phyloP scores from a whole-genome alignment of 129 eudicot genomes.

The carrot (Daucus carota) region DNA sequence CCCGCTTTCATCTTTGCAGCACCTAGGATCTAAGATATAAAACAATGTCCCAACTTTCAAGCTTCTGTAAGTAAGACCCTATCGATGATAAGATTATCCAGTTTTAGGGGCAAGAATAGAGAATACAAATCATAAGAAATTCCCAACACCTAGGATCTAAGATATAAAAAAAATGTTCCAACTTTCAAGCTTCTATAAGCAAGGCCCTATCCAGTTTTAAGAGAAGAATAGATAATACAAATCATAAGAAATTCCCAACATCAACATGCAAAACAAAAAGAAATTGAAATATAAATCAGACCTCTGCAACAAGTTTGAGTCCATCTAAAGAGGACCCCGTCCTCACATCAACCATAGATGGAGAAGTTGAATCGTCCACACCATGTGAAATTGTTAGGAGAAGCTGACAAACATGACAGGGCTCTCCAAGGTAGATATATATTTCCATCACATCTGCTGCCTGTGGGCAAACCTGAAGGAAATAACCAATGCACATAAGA shows the following conservation, averaged over 20 bases:
- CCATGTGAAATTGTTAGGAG: constrained; percentile 94
- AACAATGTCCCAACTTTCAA: background rate
- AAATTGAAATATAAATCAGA: constrained; percentile 17
- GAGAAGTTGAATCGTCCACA: constrained; percentile 85
- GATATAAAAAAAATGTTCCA: background rate
- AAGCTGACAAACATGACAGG: constrained; percentile 94
- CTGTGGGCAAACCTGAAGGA: constrained; percentile 67
- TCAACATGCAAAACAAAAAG: constrained; percentile 15
- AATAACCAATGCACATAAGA: background rate
- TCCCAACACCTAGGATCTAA: background rate
- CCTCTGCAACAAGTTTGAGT: constrained; percentile 95
- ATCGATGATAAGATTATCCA: background rate
- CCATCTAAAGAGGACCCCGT: constrained; percentile 82
- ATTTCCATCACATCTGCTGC: constrained; percentile 88
- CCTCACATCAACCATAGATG: constrained; percentile 93
- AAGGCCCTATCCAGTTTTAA: background rate
- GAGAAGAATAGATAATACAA: background rate
- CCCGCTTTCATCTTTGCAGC: background rate
- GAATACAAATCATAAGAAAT: constrained; percentile 1
- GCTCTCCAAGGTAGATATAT: constrained; percentile 83
- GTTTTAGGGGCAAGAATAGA: background rate
- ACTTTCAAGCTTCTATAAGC: background rate
- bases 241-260: constrained; percentile 12
- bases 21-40: background rate
- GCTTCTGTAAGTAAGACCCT: background rate